Percentiles rank a stretch among this genome's conserved stretches.
Conservation (phyloP, 1,139 yeast genomes). For the Spencermartinsiella ligniputridi region DNA sequence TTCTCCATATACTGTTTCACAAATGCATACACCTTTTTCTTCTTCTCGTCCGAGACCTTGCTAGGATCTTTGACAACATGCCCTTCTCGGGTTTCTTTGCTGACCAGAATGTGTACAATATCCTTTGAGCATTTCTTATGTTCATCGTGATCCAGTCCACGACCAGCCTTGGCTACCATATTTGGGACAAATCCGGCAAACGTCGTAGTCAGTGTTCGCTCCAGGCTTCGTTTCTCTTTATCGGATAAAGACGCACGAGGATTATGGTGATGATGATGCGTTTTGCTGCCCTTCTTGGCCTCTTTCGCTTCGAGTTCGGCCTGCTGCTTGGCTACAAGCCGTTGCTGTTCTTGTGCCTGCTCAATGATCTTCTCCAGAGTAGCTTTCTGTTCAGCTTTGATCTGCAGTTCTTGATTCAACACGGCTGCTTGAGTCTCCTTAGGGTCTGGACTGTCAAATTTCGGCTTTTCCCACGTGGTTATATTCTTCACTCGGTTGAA, state of each 20-base stretch:
- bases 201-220: constrained; percentile 3
- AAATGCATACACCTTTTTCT: constrained; percentile 64
- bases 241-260: constrained; percentile 5
- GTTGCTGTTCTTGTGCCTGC: constrained; percentile 36
- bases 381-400: constrained; percentile 20
- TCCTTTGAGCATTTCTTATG: constrained; percentile 78
- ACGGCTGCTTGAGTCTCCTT: constrained; percentile 11
- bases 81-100: constrained; percentile 49
- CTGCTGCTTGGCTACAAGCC: constrained; percentile 28
- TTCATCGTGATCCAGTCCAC: constrained; percentile 65
- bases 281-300: constrained; percentile 13
- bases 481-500: constrained; percentile 45
- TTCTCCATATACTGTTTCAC: constrained; percentile 69
- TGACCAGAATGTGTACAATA: constrained; percentile 56
- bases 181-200: constrained; percentile 83
- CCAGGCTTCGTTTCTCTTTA: constrained; percentile 16
- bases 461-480: constrained; percentile 61
- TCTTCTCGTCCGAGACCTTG: constrained; percentile 58
- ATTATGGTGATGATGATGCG: constrained; percentile 3
- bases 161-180: constrained; percentile 60
- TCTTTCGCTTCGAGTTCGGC: constrained; percentile 19
- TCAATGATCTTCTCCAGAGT: constrained; percentile 39
- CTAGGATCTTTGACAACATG: constrained; percentile 31
- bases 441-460: constrained; percentile 14
- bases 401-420: constrained; percentile 6